Conservation (phyloP, 1,284 basidiomycete species). For the Sporisorium sorghi region DNA sequence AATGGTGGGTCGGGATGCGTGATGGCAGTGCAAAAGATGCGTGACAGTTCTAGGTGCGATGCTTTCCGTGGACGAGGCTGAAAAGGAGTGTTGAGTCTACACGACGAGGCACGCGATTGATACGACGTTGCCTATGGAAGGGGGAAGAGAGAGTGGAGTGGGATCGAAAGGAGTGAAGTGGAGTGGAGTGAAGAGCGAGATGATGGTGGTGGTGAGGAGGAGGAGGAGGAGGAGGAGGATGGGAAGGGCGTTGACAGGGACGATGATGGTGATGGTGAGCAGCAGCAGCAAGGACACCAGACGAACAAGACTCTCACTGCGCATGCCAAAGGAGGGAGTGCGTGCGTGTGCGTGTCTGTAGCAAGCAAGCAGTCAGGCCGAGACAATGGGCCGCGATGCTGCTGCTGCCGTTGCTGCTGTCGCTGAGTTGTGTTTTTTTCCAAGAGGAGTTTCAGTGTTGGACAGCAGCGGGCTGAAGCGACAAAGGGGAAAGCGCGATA, state of each 20-base stretch:
- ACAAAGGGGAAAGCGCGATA: conserved; percentile 4
- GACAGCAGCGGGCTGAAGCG: neutral
- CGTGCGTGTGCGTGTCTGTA: too few relatives aligned
- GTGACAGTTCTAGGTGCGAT: conserved; percentile 13
- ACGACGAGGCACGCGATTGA: conserved; percentile 6
- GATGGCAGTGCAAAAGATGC: conserved; percentile 5
- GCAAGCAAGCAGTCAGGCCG: neutral
- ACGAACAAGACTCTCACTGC: neutral
- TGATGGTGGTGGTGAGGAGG: conserved; percentile 11
- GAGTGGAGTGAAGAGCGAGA: conserved; percentile 10
- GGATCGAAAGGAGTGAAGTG: neutral
- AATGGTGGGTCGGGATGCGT: conserved; percentile 8
- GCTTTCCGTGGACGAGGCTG: conserved; percentile 6
- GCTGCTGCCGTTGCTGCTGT: neutral
- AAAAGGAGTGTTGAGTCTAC: conserved; percentile 29
- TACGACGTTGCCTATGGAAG: neutral
- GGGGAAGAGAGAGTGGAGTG: conserved; percentile 9
- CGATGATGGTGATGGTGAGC: conserved; percentile 2
- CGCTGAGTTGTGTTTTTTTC: neutral
- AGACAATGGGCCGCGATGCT: neutral
- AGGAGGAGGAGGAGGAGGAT: conserved; percentile 1
- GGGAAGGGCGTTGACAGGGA: too few relatives aligned
- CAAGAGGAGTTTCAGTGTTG: conserved; percentile 16
- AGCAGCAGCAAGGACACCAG: too few relatives aligned
- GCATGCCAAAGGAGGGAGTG: neutral